Conservation (phyloP, 148 eudicot genomes). For the Suaeda aralocaspica region DNA sequence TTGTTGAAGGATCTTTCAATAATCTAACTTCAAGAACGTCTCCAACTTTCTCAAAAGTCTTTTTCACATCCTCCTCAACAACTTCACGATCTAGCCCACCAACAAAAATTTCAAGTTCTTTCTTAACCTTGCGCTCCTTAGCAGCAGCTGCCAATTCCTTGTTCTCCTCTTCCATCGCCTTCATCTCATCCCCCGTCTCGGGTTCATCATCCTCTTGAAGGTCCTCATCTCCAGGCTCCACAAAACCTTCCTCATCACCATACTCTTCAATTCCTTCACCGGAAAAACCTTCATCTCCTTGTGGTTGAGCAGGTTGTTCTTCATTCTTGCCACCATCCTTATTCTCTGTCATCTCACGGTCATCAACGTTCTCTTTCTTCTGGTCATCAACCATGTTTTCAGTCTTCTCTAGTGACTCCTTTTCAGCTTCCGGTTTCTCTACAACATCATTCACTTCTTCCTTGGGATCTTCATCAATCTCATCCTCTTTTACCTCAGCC, state of each 20-base stretch:
- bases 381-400: slow-evolving; percentile 18
- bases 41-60: slow-evolving; percentile 64
- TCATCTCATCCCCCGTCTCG: slow-evolving; percentile 36
- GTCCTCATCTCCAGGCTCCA: slow-evolving; percentile 53
- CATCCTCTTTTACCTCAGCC: slow-evolving; percentile 27
- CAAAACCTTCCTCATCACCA: slow-evolving; percentile 47
- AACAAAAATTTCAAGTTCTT: slow-evolving; percentile 76
- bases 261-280: slow-evolving; percentile 41
- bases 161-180: slow-evolving; percentile 44
- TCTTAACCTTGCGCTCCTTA: slow-evolving; percentile 63
- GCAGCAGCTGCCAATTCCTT: slow-evolving; percentile 56
- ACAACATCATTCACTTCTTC: slow-evolving; percentile 24
- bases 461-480: slow-evolving; percentile 7
- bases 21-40: slow-evolving; percentile 69
- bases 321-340: slow-evolving; percentile 29
- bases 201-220: slow-evolving; percentile 41
- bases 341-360: slow-evolving; percentile 18
- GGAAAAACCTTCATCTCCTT: slow-evolving; percentile 32
- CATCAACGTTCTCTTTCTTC: slow-evolving; percentile 17
- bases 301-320: slow-evolving; percentile 23
- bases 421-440: slow-evolving; percentile 22
- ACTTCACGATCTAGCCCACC: slow-evolving; percentile 81
- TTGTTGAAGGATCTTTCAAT: slow-evolving; percentile 49
- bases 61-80: slow-evolving; percentile 62
- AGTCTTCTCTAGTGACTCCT: slow-evolving; percentile 18